Conservation (phyloP, 176 grass and related monocot genomes). For the Calamus simplicifolius region DNA sequence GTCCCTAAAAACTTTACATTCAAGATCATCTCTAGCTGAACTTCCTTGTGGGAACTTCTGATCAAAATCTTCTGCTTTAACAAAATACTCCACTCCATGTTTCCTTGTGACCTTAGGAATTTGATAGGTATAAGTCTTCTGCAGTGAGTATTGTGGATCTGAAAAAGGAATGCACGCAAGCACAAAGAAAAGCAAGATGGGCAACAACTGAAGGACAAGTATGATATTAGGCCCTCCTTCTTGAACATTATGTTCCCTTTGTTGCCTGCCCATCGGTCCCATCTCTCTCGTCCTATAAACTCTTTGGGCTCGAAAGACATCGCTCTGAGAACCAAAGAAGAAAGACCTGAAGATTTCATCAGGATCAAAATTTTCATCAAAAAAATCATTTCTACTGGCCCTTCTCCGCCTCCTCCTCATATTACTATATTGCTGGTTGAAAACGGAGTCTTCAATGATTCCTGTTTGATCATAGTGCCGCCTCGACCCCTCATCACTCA, state of each 20-base stretch:
- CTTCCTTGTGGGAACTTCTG: constrained; percentile 53
- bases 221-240: constrained; percentile 24
- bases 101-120: constrained; percentile 57
- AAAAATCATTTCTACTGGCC: constrained; percentile 43
- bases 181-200: constrained; percentile 45
- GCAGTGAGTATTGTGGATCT: constrained; percentile 57
- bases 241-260: constrained; percentile 30
- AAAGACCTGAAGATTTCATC: constrained; percentile 89
- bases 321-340: constrained; percentile 55
- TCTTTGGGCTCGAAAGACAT: constrained; percentile 29
- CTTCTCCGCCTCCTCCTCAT: constrained; percentile 38
- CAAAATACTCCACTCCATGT: constrained; percentile 68
- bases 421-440: constrained; percentile 47
- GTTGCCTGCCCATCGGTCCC: constrained; percentile 27
- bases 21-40: constrained; percentile 51
- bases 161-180: constrained; percentile 42
- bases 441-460: constrained; percentile 42
- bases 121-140: constrained; percentile 45
- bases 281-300: constrained; percentile 37
- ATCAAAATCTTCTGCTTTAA: constrained; percentile 73
- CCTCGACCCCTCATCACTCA: constrained; percentile 69
- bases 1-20: constrained; percentile 61
- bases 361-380: constrained; percentile 54
- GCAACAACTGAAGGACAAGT: constrained; percentile 40
- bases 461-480: constrained; percentile 59